Percentiles rank a stretch among this genome's conserved stretches.
Evolutionary conservation across 768 basidiomycete genomes (phyloP).

Genomic region (Sarcodon sp.): DNA sequence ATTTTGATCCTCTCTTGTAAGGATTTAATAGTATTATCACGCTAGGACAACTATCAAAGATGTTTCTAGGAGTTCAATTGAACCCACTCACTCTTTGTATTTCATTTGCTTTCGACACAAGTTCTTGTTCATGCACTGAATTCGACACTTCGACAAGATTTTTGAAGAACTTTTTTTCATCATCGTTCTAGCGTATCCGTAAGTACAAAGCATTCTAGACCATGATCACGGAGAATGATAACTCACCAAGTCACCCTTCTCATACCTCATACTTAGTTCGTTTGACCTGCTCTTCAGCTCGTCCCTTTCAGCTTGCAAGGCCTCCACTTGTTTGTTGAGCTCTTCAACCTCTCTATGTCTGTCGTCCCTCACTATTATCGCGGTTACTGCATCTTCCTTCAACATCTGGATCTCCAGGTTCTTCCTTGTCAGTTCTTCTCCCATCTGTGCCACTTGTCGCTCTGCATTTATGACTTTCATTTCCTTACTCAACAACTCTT

Average conservation of each 20-base stretch:
- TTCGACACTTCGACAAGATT: constrained; percentile 17
- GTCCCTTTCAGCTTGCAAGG: constrained; percentile 6
- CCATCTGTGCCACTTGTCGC: too few relatives aligned
- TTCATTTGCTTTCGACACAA: constrained; percentile 21
- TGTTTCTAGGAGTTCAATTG: too few relatives aligned
- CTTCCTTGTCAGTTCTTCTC: too few relatives aligned
- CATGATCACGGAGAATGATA: too few relatives aligned
- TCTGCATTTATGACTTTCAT: too few relatives aligned
- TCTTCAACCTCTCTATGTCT: not conserved
- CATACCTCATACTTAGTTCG: constrained; percentile 17
- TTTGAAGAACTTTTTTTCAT: constrained; percentile 19
- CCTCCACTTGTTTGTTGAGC: constrained; percentile 3
- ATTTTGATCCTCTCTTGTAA: too few relatives aligned
- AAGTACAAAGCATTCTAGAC: not conserved
- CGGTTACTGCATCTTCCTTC: not conserved
- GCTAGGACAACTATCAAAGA: too few relatives aligned
- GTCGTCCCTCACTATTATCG: constrained; percentile 7
- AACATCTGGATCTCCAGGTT: too few relatives aligned
- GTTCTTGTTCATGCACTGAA: constrained; percentile 18
- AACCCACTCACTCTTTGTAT: constrained; percentile 15
- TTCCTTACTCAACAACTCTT: too few relatives aligned
- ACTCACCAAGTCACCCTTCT: constrained; percentile 16
- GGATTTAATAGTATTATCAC: too few relatives aligned
- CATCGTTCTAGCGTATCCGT: constrained; percentile 11
- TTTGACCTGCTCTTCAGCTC: constrained; percentile 9